Conservation (phyloP, 345 rosid genomes). For the Diplotaxis tenuifolia region DNA sequence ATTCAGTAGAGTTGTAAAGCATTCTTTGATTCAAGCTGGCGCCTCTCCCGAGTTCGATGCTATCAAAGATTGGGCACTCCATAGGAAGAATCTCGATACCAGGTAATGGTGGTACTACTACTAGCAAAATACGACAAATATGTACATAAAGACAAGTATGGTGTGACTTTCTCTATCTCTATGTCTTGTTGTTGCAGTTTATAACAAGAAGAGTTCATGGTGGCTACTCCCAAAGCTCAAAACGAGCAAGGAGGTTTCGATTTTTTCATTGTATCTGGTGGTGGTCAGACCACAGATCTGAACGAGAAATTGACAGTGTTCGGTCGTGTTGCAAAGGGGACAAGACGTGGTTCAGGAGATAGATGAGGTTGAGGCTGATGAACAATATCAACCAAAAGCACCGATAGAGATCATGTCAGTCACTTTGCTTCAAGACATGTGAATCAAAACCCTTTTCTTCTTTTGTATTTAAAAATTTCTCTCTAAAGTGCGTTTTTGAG, state of each 20-base stretch:
- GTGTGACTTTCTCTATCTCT: not conserved
- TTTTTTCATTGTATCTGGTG: conserved; percentile 60
- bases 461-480: no score
- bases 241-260: conserved; percentile 53
- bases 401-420: conserved; percentile 54
- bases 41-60: conserved; percentile 36
- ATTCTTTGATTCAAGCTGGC: conserved; percentile 61
- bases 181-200: conserved; percentile 40
- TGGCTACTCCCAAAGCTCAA: conserved; percentile 58
- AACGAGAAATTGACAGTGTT: conserved; percentile 61
- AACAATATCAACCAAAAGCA: conserved; percentile 70
- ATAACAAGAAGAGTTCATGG: conserved; percentile 67
- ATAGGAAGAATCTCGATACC: conserved; percentile 44
- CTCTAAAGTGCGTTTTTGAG: no score
- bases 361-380: conserved; percentile 88
- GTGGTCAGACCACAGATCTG: conserved; percentile 54
- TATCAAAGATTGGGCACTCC: conserved; percentile 60
- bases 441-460: no score
- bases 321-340: conserved; percentile 58
- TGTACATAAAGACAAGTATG: no score
- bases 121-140: not conserved
- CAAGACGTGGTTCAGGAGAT: conserved; percentile 74
- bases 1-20: conserved; percentile 56
- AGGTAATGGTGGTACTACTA: conserved; percentile 47
- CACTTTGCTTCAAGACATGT: conserved; percentile 50